Evolutionary conservation across 2,329 filamentous ascomycete genomes (phyloP).

Genomic region (Penicillium sp.): DNA sequence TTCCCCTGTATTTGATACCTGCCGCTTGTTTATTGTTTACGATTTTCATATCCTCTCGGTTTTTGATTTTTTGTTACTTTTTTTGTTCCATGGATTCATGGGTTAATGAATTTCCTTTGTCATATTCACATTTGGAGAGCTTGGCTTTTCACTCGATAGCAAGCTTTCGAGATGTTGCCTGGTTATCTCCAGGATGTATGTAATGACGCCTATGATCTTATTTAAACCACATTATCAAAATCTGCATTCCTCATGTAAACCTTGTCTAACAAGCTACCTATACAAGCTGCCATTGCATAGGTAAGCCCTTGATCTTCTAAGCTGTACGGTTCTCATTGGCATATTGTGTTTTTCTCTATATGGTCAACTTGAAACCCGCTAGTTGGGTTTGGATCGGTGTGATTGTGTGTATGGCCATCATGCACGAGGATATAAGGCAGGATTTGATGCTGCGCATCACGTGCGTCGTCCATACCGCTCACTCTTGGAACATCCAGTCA

Average conservation of each 20-base stretch:
- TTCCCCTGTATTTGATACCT: constrained; percentile 38
- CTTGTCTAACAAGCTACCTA: no score
- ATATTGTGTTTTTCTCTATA: no score
- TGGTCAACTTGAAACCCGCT: no score
- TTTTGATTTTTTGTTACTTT: constrained; percentile 18
- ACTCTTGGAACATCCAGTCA: no score
- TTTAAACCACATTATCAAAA: constrained; percentile 1
- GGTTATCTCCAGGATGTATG: constrained; percentile 2
- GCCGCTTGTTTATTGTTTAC: constrained; percentile 19
- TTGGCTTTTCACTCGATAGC: constrained; percentile 7
- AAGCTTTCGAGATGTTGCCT: constrained; percentile 1
- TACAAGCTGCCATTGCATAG: no score
- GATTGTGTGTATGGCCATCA: no score
- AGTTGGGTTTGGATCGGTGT: no score
- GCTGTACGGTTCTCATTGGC: no score
- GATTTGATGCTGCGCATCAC: no score
- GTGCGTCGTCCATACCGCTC: no score
- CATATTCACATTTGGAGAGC: constrained; percentile 19
- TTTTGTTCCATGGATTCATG: neutral
- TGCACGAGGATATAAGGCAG: no score
- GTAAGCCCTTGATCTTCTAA: no score
- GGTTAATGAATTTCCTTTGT: constrained; percentile 28
- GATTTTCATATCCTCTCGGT: constrained; percentile 23
- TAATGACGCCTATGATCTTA: constrained; percentile 18
- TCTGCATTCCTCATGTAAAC: neutral